Evolutionary conservation across 1,284 basidiomycete genomes (phyloP).

Genomic region (Ustilago loliicola): DNA sequence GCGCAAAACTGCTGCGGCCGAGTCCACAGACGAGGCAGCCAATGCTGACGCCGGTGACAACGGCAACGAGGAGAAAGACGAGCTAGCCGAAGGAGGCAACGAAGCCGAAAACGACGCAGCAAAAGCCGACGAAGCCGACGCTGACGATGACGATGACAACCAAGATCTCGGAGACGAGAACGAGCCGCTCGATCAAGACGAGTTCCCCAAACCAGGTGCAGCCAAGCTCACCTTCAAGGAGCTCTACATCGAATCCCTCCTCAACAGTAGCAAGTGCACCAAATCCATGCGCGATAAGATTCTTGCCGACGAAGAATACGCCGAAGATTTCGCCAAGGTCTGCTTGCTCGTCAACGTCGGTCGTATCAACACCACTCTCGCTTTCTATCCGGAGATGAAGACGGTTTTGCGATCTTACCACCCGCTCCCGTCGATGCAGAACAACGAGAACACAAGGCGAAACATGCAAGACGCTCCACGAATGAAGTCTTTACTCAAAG

Average conservation of each 20-base stretch:
- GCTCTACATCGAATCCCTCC: constrained; percentile 84
- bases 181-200: constrained; percentile 46
- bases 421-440: constrained; percentile 83
- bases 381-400: constrained; percentile 82
- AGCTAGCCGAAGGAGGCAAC: constrained; percentile 41
- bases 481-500: constrained; percentile 82
- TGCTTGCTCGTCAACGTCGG: constrained; percentile 89
- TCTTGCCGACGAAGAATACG: constrained; percentile 82
- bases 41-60: constrained; percentile 20
- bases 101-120: constrained; percentile 19
- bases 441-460: constrained; percentile 75
- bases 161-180: constrained; percentile 42
- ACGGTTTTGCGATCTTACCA: constrained; percentile 85
- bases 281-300: constrained; percentile 88
- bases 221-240: constrained; percentile 78
- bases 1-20: constrained; percentile 39
- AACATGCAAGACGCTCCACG: constrained; percentile 85
- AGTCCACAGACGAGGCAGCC: constrained; percentile 13
- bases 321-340: constrained; percentile 81
- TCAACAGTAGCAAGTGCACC: constrained; percentile 84
- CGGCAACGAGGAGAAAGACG: constrained; percentile 49
- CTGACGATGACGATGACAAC: constrained; percentile 30
- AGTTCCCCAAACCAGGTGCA: constrained; percentile 57
- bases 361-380: constrained; percentile 93
- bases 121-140: constrained; percentile 21